A percentile compares a stretch with the other conserved stretches of the same genome.
Conservation (phyloP, 805 yeast genomes). For the Pichia exigua region DNA sequence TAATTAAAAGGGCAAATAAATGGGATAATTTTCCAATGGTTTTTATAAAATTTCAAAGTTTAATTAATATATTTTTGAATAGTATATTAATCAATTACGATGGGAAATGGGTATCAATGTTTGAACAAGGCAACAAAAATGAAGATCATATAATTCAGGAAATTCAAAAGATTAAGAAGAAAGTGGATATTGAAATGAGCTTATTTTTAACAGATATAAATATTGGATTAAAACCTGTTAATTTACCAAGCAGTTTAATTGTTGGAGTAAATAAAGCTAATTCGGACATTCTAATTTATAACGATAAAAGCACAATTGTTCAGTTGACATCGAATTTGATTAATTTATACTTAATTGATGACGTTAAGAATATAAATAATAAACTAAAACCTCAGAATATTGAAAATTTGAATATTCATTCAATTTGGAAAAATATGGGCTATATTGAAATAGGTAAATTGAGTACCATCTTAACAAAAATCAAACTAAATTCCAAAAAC, state of each 20-base stretch:
- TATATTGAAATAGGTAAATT: constrained; percentile 45
- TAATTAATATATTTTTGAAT: constrained; percentile 37
- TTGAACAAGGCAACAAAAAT: constrained; percentile 26
- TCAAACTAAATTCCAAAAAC: constrained; percentile 9
- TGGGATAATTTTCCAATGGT: constrained; percentile 10
- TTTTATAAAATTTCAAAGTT: constrained; percentile 11
- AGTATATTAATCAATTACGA: constrained; percentile 49
- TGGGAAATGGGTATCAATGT: constrained; percentile 46
- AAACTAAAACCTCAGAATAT: constrained; percentile 15
- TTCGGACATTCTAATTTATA: constrained; percentile 35
- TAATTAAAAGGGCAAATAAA: constrained; percentile 9
- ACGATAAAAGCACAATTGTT: constrained; percentile 16
- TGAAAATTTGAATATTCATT: constrained; percentile 32
- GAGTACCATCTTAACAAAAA: constrained; percentile 32
- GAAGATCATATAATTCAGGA: background rate
- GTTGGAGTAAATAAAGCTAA: constrained; percentile 48
- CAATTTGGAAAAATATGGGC: constrained; percentile 39
- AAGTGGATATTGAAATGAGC: constrained; percentile 10
- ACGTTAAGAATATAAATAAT: constrained; percentile 31
- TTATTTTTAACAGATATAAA: constrained; percentile 43
- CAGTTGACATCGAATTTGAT: constrained; percentile 40
- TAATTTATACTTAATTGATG: constrained; percentile 58
- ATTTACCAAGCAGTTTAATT: constrained; percentile 46
- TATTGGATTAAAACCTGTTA: constrained; percentile 56
- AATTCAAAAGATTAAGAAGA: constrained; percentile 9